These are phyloP conservation scores for Labyrinthula sp. DNA, from an alignment of 352 stramenopile genomes.

Conservation along the genomic window DNA sequence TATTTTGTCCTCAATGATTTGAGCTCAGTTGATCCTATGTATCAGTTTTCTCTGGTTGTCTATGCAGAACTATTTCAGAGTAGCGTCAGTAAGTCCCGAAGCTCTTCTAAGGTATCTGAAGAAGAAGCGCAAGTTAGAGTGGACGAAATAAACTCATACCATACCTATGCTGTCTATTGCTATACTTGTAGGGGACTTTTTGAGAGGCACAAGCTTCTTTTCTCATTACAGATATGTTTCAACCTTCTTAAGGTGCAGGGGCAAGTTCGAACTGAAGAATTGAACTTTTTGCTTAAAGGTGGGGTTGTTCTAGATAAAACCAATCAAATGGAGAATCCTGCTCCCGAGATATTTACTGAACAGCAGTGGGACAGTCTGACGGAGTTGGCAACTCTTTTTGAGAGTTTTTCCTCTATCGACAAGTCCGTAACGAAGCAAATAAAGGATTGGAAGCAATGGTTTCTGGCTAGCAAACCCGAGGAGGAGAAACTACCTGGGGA, in stretches of 20 bases:
- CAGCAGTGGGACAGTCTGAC: conserved; percentile 61
- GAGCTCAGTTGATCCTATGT: conserved; percentile 80
- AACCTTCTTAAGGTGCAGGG: conserved; percentile 63
- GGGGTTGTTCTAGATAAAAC: conserved; percentile 42
- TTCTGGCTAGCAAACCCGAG: conserved; percentile 56
- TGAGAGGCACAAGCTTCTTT: conserved; percentile 79
- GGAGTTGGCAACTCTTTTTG: conserved; percentile 73
- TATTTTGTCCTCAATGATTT: conserved; percentile 89
- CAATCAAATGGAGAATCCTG: conserved; percentile 49
- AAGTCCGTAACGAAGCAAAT: too few relatives aligned
- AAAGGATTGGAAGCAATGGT: conserved; percentile 44
- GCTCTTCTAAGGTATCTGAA: conserved; percentile 6
- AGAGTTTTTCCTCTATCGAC: conserved; percentile 42
- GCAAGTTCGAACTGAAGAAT: conserved; percentile 70
- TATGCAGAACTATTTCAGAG: conserved; percentile 80
- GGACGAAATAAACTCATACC: conserved; percentile 75
- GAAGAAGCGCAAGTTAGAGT: conserved; percentile 45
- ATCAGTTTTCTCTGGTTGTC: conserved; percentile 80
- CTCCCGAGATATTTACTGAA: conserved; percentile 58
- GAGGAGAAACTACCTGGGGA: conserved; percentile 61
- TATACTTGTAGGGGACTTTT: conserved; percentile 81
- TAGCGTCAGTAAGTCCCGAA: conserved; percentile 59
- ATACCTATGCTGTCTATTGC: conserved; percentile 78
- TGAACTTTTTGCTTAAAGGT: conserved; percentile 76
- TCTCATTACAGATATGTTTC: conserved; percentile 76